Base-by-base conservation (phyloP, 2,329 filamentous ascomycete genomes). In the Cladosporium halotolerans region DNA sequence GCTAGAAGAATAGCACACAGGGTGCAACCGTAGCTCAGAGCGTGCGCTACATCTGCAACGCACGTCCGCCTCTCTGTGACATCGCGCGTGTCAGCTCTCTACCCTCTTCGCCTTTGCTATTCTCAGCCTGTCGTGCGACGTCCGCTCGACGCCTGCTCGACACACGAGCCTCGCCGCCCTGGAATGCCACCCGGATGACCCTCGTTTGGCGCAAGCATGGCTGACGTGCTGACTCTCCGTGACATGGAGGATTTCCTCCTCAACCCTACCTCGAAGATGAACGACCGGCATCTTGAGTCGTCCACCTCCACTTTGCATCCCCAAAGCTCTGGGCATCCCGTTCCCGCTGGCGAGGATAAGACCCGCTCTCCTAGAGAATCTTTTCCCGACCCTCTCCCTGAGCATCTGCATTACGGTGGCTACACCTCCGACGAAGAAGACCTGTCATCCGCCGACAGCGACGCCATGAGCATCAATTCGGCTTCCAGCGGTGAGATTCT, bases 401-500 rank as follows among this genome's bases (percentile, higher is more conserved):
- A 53, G 33, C 43, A 46, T 14, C 28, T 46, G 19, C 36, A 42
- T 38, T 47, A 36, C 32, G 36, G 23, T 47, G 43, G 44, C 43
- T 53, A 53, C 43, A 18, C 45, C 13, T 53, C 51, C 16, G 51
- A 53, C 51, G 44, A 53, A 34, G 51, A 53, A 14, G 51, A 14
- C 23, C 38, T 53, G 5, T 53, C 51, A 28, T 41, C 36, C 39
- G 42, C 19, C 36, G 51, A 53, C 31, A 53, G 51, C 51, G 51
- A 53, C 39, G 42, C 43, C 6, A 39, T 42, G 36, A 53, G 51
- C 38, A 53, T 53, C 38, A 18, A 14, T 18, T 53, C 51, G n/a
- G 14, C 51, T 9, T 53, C 51, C 5, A 53, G 51, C 38, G 51
- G 51, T 31, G 51, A 53, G 28, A 53, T 53, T 36, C 38, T 47